Evolutionary conservation across 1,139 yeast species (phyloP), one percentile per base, ranked within the genome.

Genomic region (Suhomyces ambrosiae): DNA sequence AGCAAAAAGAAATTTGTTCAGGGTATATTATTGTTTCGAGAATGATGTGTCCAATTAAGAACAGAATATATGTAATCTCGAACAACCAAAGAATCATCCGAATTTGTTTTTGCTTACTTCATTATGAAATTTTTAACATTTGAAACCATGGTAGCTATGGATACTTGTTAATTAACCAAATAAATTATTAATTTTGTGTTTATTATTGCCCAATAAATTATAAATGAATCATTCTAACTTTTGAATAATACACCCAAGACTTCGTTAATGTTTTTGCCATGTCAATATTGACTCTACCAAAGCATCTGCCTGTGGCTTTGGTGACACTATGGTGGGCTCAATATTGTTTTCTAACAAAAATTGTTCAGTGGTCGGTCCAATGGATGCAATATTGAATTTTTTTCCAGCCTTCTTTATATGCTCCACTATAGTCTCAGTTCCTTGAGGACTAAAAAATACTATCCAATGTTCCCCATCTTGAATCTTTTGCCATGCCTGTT

Each of bases 381-480:
- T 92, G 4, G 90, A 80, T 0, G 95, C 97, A 13, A 89, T 67
- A 38, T 71, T 73, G 34, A 71, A 60, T 1, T 49, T 43, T 5
- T 13, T 9, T 0, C 48, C 45, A 7, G 43, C 44, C 3, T 48
- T 38, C 30, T 57, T 61, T 30, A 82, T 47, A 46, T 68, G 66
- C 9, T 73, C 63, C 2, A 86, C 76, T 6, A 86, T 82, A 1
- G 61, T 66, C 28, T 74, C 76, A 0, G 95, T 84, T 0, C 96
- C 96, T 47, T 92, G 95, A 0, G 97, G 95, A 46, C 97, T 87
- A 60, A 90, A 92, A 45, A 92, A 86, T 0, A 89, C 84, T 5
- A 89, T 66, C 95, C 95, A 86, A 36, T 44, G 44, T 9, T 67
- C 63, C 8, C 53, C 51, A 6, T 38, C 29, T 13, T 33, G 25